These are phyloP conservation scores for Mycena filopes DNA, from an alignment of 768 basidiomycete species.

Conservation along the genomic window DNA sequence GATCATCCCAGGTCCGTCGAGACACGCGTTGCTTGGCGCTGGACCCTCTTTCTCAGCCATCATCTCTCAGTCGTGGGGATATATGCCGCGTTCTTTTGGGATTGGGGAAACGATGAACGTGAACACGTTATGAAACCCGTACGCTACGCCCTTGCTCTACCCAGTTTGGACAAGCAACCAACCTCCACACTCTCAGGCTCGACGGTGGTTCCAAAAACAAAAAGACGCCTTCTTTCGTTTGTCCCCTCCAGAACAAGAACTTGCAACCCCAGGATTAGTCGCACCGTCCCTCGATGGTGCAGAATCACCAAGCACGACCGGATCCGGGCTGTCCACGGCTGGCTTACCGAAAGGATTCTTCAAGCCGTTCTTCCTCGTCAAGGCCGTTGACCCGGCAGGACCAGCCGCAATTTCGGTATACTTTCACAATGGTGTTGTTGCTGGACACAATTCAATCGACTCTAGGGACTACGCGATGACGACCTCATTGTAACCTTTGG, in stretches of 20 bases:
- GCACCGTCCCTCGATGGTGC: not conserved
- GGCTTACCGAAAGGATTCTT: constrained; percentile 31
- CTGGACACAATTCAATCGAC: not conserved
- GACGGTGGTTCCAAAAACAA: constrained; percentile 55
- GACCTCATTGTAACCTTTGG: constrained; percentile 33
- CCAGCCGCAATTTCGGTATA: constrained; percentile 29
- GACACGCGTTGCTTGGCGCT: too few species aligned
- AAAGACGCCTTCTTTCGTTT: constrained; percentile 55
- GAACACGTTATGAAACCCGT: constrained; percentile 62
- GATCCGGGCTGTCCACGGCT: constrained; percentile 22
- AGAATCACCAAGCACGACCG: constrained; percentile 1
- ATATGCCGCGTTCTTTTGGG: constrained; percentile 30
- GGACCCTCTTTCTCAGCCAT: too few species aligned
- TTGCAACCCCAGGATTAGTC: constrained; percentile 25
- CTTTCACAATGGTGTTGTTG: not conserved
- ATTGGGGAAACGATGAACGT: constrained; percentile 47
- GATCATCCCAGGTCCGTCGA: constrained; percentile 26
- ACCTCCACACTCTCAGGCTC: constrained; percentile 46
- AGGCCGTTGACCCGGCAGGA: constrained; percentile 17
- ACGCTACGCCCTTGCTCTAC: constrained; percentile 44
- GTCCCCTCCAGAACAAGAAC: constrained; percentile 52
- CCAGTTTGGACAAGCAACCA: not conserved
- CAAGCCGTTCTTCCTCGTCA: constrained; percentile 33
- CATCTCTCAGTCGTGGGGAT: constrained; percentile 24
- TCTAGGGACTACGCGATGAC: constrained; percentile 30